Conservation (phyloP, 2,329 filamentous ascomycete genomes). For the Phaeomoniella chlamydospora region DNA sequence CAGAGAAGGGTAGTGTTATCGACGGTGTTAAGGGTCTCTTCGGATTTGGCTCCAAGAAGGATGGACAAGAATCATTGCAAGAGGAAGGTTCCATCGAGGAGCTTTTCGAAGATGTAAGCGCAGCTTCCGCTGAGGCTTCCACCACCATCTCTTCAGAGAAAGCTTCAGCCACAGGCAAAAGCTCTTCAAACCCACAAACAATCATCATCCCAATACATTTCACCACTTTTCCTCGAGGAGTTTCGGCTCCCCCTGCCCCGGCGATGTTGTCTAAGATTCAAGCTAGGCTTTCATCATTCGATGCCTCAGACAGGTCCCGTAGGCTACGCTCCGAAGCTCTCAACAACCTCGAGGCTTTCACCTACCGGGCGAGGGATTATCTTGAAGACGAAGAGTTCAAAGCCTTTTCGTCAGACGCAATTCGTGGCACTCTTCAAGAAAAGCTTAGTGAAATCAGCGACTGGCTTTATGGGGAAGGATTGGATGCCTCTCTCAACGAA, state of each 20-base stretch:
- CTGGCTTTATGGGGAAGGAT: slow-evolving; percentile 82
- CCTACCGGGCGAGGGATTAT: slow-evolving; percentile 75
- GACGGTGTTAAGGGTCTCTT: slow-evolving; percentile 95
- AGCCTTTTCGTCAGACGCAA: slow-evolving; percentile 51
- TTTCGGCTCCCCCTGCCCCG: slow-evolving; percentile 17
- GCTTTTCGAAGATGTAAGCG: slow-evolving; percentile 13
- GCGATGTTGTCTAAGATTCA: slow-evolving; percentile 37
- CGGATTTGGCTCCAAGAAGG: slow-evolving; percentile 83
- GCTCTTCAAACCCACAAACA: slow-evolving; percentile 33
- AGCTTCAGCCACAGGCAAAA: slow-evolving; percentile 21
- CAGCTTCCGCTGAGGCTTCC: slow-evolving; percentile 26
- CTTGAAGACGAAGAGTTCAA: slow-evolving; percentile 65
- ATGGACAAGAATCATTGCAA: slow-evolving; percentile 50
- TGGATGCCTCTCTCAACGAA: slow-evolving; percentile 57
- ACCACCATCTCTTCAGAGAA: slow-evolving; percentile 25
- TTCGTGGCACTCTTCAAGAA: slow-evolving; percentile 52
- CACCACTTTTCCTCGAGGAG: slow-evolving; percentile 29
- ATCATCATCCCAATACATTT: slow-evolving; percentile 36
- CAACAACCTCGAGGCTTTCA: slow-evolving; percentile 87
- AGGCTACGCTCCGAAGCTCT: slow-evolving; percentile 68
- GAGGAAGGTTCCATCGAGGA: slow-evolving; percentile 40
- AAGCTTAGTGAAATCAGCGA: slow-evolving; percentile 59
- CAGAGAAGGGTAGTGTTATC: slow-evolving; percentile 67
- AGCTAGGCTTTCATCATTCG: slow-evolving; percentile 69
- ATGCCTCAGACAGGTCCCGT: slow-evolving; percentile 67